A percentile compares a stretch with the other conserved stretches of the same genome.
Conservation (phyloP, 257 asterid genomes). For the Penstemon eatonii region DNA sequence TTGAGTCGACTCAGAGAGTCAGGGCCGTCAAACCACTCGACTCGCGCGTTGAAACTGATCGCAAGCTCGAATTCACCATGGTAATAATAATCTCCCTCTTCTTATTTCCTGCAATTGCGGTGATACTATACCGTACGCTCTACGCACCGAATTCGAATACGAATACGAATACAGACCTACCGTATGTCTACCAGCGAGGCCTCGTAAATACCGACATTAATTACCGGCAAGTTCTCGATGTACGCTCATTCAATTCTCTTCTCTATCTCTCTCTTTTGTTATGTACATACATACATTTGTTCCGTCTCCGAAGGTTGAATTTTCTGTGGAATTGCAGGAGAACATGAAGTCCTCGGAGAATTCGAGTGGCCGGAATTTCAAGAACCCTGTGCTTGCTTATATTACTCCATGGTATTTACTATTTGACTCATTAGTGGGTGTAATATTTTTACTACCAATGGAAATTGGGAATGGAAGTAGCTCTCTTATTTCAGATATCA, state of each 20-base stretch:
- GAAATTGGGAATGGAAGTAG: too few species aligned
- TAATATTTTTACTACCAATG: background rate
- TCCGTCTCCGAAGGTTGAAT: conserved; percentile 11
- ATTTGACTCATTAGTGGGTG: background rate
- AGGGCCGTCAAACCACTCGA: conserved; percentile 26
- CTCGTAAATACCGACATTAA: conserved; percentile 52
- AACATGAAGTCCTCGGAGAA: conserved; percentile 60
- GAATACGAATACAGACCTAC: conserved; percentile 22
- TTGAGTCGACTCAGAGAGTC: conserved; percentile 29
- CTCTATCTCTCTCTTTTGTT: background rate
- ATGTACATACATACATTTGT: background rate
- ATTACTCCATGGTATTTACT: conserved; percentile 81
- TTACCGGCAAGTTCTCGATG: conserved; percentile 66
- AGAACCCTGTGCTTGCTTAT: conserved; percentile 82
- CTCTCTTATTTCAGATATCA: background rate
- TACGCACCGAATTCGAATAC: conserved; percentile 28
- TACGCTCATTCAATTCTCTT: conserved; percentile 32
- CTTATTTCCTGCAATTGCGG: conserved; percentile 53
- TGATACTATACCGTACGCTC: conserved; percentile 39
- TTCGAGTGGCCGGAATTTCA: conserved; percentile 58
- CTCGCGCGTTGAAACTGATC: conserved; percentile 31
- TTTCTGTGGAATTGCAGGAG: conserved; percentile 64
- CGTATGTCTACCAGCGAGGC: conserved; percentile 50
- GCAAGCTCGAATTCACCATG: conserved; percentile 25
- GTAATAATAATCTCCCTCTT: conserved; percentile 34